Percentiles rank a stretch among this genome's conserved stretches.
Evolutionary conservation across 2,329 filamentous ascomycete species (phyloP).

Genomic region (Alternaria atra): DNA sequence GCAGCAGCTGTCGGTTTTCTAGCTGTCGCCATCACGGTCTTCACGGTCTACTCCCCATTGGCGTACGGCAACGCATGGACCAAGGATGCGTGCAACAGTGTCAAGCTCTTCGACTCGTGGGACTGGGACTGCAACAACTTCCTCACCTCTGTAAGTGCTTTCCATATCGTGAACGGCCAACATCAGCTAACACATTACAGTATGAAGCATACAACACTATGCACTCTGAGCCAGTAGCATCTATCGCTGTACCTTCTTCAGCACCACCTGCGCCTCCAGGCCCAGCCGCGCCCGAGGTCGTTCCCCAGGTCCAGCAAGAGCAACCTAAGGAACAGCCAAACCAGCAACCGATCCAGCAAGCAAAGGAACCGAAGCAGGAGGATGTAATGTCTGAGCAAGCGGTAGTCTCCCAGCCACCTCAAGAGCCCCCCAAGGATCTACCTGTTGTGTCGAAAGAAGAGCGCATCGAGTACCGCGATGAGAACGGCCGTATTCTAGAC

Average conservation of each 20-base stretch:
- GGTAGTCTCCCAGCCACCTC: constrained; percentile 42
- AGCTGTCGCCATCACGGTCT: constrained; percentile 75
- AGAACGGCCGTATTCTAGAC: constrained; percentile 87
- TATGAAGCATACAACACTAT: constrained; percentile 44
- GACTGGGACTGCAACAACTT: constrained; percentile 99
- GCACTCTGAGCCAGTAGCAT: constrained; percentile 26
- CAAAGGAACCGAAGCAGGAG: constrained; percentile 28
- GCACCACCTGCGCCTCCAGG: constrained; percentile 33
- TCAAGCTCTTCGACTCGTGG: constrained; percentile 90
- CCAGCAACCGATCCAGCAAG: constrained; percentile 1
- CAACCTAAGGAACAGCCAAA: constrained; percentile 18
- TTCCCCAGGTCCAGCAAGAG: constrained; percentile 19
- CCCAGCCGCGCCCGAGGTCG: constrained; percentile 17
- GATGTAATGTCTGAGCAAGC: constrained; percentile 40
- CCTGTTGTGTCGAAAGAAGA: constrained; percentile 70
- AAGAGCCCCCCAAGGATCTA: constrained; percentile 35
- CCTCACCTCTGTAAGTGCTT: constrained; percentile 77
- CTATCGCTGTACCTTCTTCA: constrained; percentile 39
- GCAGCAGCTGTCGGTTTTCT: constrained; percentile 78
- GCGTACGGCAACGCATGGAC: constrained; percentile 97
- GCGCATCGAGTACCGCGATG: constrained; percentile 91
- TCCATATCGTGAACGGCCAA: constrained; percentile 7
- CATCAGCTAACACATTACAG: constrained; percentile 24
- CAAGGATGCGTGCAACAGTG: constrained; percentile 80
- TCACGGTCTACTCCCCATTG: constrained; percentile 85